Evolutionary conservation across 495 filamentous ascomycete genomes (phyloP).

Genomic region (Penicillium salamii): DNA sequence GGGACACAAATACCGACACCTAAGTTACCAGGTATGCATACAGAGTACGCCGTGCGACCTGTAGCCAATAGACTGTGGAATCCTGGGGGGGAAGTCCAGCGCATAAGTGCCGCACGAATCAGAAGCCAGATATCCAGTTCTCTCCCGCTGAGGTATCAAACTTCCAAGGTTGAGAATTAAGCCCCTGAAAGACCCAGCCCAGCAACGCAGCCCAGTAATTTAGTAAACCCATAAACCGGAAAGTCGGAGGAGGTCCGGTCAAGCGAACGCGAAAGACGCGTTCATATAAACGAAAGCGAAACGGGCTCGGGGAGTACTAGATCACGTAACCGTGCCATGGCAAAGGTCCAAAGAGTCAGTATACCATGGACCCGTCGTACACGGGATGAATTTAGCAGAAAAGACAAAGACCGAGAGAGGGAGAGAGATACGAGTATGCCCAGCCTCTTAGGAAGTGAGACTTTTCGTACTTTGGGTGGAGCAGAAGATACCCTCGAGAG

Average conservation of each 20-base stretch:
- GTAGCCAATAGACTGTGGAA: constrained; percentile 1
- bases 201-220: neutral
- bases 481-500: neutral
- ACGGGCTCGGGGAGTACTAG: constrained; percentile 5
- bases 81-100: constrained; percentile 1
- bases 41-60: too few species aligned
- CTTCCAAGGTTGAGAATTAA: constrained; percentile 15
- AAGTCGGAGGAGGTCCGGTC: too few species aligned
- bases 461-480: constrained; percentile 2
- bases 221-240: neutral
- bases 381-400: constrained; percentile 3
- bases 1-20: constrained; percentile 5
- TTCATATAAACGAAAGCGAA: neutral
- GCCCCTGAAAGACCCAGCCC: constrained; percentile 15
- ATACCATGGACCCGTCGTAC: constrained; percentile 8
- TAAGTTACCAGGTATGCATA: too few species aligned
- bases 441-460: neutral
- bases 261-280: neutral
- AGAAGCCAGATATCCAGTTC: neutral
- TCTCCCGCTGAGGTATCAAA: constrained; percentile 21
- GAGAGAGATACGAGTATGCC: neutral
- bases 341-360: neutral
- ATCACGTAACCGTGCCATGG: constrained; percentile 3
- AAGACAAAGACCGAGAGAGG: neutral
- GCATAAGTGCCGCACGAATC: constrained; percentile 20